Evolutionary conservation across 768 basidiomycete genomes (phyloP), one percentile per base, ranked within the genome.

Genomic region (Rossbeevera mucosa): DNA sequence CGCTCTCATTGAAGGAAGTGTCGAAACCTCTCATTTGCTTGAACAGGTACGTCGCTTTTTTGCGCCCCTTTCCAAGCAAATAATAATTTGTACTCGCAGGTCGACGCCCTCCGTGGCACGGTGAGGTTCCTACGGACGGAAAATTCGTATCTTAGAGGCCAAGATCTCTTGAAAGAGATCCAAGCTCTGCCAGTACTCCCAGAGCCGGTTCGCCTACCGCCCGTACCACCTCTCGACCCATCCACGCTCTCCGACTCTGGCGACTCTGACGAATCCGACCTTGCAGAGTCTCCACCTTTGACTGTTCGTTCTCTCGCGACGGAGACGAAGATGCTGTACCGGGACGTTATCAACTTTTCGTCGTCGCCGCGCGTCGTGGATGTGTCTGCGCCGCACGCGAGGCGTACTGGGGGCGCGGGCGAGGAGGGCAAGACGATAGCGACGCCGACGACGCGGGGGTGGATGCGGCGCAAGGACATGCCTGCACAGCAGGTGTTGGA

Each of bases 111-210:
- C n/a, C 88, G 91, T 36, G 85, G 87, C 5, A 90, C 94, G 0
- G 83, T 98, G 25, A 83, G 91, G 18, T 97, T 89, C 81, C 76
- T 99, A n/a, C 84, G 94, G 21, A 84, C 79, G 30, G 94, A 98
- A 70, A 98, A 98, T 66, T 81, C 91, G 2, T 93, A 91, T 65
- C 84, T 98, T 71, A 94, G 89, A 65, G 91, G 93, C 2, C 90
- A 92, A 67, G 92, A 94, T 61, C 79, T 98, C 0, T 81, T 97
- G 53, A 78, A 80, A 47, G 89, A 92, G 59, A 84, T 98, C 50
- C 81, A 87, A 56, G 64, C 82, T 6, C 76, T 98, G 0, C 88
- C 88, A 16, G 74, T 74, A 0, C 80, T 91, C n/a, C 73, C 78
- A 4, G 74, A 74, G 45, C 76, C 77, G 11, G 54, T 74, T 53